phyloP scores from a whole-genome alignment of 2,329 filamentous ascomycete genomes.

The Lomentospora prolificans region DNA sequence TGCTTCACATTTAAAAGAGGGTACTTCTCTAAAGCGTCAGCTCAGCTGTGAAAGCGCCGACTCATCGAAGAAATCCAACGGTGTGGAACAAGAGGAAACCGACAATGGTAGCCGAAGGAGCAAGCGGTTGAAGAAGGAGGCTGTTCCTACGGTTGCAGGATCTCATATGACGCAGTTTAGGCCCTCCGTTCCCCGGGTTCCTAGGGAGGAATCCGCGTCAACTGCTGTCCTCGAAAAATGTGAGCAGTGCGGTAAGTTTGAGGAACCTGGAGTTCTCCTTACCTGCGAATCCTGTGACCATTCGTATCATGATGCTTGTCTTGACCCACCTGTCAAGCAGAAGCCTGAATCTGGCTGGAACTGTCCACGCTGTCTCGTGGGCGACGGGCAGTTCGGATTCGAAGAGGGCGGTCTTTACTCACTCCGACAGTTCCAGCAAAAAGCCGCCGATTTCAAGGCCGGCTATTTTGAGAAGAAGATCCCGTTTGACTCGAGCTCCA shows the following conservation, averaged over 20 bases:
- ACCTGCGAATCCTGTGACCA: conserved; percentile 88
- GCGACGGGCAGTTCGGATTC: conserved; percentile 93
- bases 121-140: conserved; percentile 80
- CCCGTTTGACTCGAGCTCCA: conserved; percentile 75
- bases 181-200: conserved; percentile 61
- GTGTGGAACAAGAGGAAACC: conserved; percentile 43
- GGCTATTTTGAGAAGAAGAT: conserved; percentile 86
- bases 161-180: conserved; percentile 95
- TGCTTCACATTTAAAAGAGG: conserved; percentile 41
- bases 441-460: conserved; percentile 90
- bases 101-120: conserved; percentile 69
- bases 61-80: conserved; percentile 35
- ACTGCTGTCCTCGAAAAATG: conserved; percentile 54
- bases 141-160: conserved; percentile 77
- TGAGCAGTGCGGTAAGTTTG: conserved; percentile 73
- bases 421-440: conserved; percentile 89
- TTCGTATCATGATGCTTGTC: conserved; percentile 75
- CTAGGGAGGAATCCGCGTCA: conserved; percentile 38
- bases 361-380: conserved; percentile 87
- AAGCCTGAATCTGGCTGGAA: conserved; percentile 89
- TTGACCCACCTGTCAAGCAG: conserved; percentile 73
- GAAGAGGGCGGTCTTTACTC: conserved; percentile 96
- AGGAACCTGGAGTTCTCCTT: conserved; percentile 61
- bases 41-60: conserved; percentile 51
- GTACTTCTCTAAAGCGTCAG: conserved; percentile 66